A percentile compares a stretch with the other conserved stretches of the same genome.
phyloP scores from a whole-genome alignment of 140 eudicot genomes.

The Stevia rebaudiana region DNA sequence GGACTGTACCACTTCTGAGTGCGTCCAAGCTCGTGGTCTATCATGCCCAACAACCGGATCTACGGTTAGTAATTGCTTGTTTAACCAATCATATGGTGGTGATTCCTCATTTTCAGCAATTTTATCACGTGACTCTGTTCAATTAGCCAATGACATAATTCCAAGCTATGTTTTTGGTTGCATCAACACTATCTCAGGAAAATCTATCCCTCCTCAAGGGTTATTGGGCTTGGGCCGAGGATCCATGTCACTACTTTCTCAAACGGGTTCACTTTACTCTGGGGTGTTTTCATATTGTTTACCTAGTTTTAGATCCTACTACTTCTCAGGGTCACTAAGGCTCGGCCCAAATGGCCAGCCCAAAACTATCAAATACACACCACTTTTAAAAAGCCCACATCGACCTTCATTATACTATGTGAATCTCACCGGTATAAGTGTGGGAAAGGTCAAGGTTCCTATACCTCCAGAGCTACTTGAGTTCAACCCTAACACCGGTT shows the following conservation, averaged over 20 bases:
- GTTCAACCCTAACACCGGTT: constrained; percentile 70
- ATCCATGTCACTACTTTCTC: constrained; percentile 61
- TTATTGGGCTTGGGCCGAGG: constrained; percentile 85
- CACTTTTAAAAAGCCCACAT: constrained; percentile 68
- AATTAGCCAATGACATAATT: constrained; percentile 39
- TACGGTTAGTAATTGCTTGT: constrained; percentile 32
- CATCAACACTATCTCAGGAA: constrained; percentile 45
- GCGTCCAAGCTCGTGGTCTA: constrained; percentile 56
- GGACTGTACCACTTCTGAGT: constrained; percentile 61
- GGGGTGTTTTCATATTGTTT: constrained; percentile 74
- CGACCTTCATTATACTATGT: constrained; percentile 86
- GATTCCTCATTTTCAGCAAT: constrained; percentile 71
- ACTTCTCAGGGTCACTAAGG: constrained; percentile 79
- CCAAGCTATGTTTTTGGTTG: constrained; percentile 75
- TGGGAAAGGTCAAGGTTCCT: constrained; percentile 70
- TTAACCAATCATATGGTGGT: constrained; percentile 80
- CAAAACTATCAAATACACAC: constrained; percentile 64
- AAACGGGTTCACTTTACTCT: constrained; percentile 48
- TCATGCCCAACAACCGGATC: constrained; percentile 51
- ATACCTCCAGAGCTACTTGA: constrained; percentile 58
- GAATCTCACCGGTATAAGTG: constrained; percentile 68
- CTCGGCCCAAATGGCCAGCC: constrained; percentile 90
- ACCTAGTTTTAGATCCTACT: constrained; percentile 85
- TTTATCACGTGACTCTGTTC: constrained; percentile 49
- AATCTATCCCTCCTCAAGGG: constrained; percentile 78